Conservation (phyloP, 768 basidiomycete species). For the Tricholoma terreum region DNA sequence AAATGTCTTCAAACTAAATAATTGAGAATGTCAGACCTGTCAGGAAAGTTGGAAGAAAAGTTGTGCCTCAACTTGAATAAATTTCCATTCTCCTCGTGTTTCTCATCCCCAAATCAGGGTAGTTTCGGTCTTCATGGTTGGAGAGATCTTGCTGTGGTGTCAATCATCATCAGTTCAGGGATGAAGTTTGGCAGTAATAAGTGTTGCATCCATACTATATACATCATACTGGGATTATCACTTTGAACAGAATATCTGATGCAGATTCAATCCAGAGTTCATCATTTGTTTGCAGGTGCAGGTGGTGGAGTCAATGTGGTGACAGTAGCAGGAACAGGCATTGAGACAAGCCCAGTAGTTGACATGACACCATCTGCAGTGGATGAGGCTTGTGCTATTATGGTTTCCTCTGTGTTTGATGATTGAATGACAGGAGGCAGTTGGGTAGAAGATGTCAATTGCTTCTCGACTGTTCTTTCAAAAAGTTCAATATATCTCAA, state of each 20-base stretch:
- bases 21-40: neutral
- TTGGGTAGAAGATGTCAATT: neutral
- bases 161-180: neutral
- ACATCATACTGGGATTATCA: neutral
- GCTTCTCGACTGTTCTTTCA: neutral
- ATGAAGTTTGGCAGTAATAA: neutral
- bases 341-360: neutral
- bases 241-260: neutral
- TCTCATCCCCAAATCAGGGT: neutral
- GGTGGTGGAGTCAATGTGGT: neutral
- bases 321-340: neutral
- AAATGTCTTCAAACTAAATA: neutral
- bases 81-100: neutral
- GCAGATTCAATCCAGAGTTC: too few relatives aligned
- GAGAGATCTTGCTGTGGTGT: neutral
- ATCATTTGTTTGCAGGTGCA: neutral
- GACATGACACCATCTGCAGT: neutral
- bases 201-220: neutral
- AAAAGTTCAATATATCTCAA: neutral
- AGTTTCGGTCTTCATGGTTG: neutral
- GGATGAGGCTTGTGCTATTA: neutral
- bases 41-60: neutral
- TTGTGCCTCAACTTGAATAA: neutral
- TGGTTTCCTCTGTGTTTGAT: neutral
- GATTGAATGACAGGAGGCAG: neutral